Evolutionary conservation across 108 stramenopile genomes (phyloP), one percentile per base, ranked within the genome.

Genomic region (Pseudonitzschia multistriata): DNA sequence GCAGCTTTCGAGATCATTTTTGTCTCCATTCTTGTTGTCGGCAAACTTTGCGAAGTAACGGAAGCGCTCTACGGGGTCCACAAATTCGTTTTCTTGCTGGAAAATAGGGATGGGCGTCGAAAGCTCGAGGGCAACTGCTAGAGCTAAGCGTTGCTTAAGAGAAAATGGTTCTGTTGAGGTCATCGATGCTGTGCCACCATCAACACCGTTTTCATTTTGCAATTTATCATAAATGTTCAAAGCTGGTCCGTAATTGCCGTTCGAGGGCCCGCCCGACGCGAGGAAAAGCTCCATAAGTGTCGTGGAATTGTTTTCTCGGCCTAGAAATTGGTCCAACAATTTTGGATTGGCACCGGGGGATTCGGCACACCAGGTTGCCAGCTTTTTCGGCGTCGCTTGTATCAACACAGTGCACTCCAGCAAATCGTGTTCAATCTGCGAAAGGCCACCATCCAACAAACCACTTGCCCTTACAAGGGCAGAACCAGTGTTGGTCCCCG

Each of bases 1-100:
- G 42, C 17, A 17, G 42, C 7, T 45, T 45, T 13, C 42, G 17
- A 13, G 3, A 45, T 45, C 42, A 17, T 8, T 45, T 10, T 45
- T 45, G 42, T 1, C 42, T 17, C 11, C 42, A 10, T 45, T 17
- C 2, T 45, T 17, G 17, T 8, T 17, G 17, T 13, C 15, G 14
- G 85, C 85, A n/a, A 35, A 21, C 31, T 74, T 21, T 25, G 73
- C 74, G 49, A 79, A 86, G 49, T 83, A 77, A 67, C 39, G 64
- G 48, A 73, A 86, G 3, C 85, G 69, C 29, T 74, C 59, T n/a
- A 83, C 27, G 21, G 85, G 82, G 74, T 86, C 82, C 33, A 86
- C 57, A 22, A 17, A 40, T 21, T 27, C 49, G 15, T 30, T 28
- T 27, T 59, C 72, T 15, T 53, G 27, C 1, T 52, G 27, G 40